Evolutionary conservation across 2,329 filamentous ascomycete species (phyloP).

Genomic region (Colletotrichum limetticola): DNA sequence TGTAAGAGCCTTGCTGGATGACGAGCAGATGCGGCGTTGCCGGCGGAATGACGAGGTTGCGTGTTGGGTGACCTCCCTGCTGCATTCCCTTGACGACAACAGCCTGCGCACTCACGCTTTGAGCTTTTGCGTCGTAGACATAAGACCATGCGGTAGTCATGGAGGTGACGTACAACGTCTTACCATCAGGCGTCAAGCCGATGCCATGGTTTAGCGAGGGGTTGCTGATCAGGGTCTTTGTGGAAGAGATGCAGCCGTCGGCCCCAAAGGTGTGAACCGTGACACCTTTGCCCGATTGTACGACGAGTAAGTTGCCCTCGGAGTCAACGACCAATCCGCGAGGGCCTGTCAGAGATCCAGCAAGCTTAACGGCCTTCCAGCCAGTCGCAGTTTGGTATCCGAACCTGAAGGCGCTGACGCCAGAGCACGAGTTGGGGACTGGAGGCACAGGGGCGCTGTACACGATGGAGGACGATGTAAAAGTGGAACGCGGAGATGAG

Average conservation of each 20-base stretch:
- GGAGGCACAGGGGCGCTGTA: slow-evolving; percentile 40
- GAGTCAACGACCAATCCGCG: slow-evolving; percentile 50
- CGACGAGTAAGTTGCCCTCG: slow-evolving; percentile 50
- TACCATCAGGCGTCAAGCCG: slow-evolving; percentile 50
- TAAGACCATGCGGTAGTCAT: slow-evolving; percentile 62
- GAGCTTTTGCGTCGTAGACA: slow-evolving; percentile 63
- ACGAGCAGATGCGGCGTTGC: slow-evolving; percentile 49
- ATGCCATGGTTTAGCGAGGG: slow-evolving; percentile 52
- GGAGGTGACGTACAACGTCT: slow-evolving; percentile 51
- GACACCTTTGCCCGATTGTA: slow-evolving; percentile 49
- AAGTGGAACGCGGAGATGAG: slow-evolving; percentile 11
- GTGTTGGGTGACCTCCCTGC: slow-evolving; percentile 51
- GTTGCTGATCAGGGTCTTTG: slow-evolving; percentile 48
- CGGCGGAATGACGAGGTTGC: slow-evolving; percentile 49
- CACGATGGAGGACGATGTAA: background rate
- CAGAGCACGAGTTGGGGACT: slow-evolving; percentile 46
- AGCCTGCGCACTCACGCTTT: slow-evolving; percentile 56
- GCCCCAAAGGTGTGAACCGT: slow-evolving; percentile 52
- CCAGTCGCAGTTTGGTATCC: slow-evolving; percentile 46
- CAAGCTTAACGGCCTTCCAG: slow-evolving; percentile 53
- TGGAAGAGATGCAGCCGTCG: slow-evolving; percentile 52
- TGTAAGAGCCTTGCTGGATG: slow-evolving; percentile 51
- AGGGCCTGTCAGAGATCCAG: slow-evolving; percentile 47
- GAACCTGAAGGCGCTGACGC: slow-evolving; percentile 43
- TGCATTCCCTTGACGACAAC: slow-evolving; percentile 52